Base-by-base conservation (phyloP, 164 flowering plant genomes). In the Annona cherimola region DNA sequence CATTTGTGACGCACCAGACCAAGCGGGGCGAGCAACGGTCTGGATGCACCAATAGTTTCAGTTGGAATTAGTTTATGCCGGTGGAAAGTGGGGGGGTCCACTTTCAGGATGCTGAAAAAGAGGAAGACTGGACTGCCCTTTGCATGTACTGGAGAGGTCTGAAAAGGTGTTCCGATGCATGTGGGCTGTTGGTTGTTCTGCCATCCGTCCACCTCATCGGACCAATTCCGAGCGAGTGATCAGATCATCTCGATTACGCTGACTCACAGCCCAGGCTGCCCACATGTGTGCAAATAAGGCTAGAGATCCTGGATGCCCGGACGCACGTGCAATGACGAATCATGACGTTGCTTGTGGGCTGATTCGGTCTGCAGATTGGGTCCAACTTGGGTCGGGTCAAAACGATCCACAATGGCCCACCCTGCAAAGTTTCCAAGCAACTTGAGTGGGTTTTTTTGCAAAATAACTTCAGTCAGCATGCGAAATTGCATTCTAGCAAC, bases 81-180 rank as follows among this genome's bases (percentile, higher is more conserved):
- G 9, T 11, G 14, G 14, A 50, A 9, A 50, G 57, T 11, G 18
- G 57, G 3, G 55, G 39, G 64, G 45, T 72, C 69, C 75, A 72
- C 75, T 69, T 66, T 69, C 16, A 73, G 59, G 43, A 73, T 20
- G 60, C 45, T 67, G 61, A 73, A 39, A 35, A 19, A 40, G 16
- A 68, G 46, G 50, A 46, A 45, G 50, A 44, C 35, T 45, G 11
- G 39, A 35, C 16, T 68, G 26, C 5, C 4, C 50, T 1, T n/a
- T 19, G 14, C 44, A 68, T 18, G n/a, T 26, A 5, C 57, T 50
- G 14, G 35, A 26, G 35, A 26, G 35, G 35, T 26, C 35, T 26
- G 35, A 26, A 26, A 26, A 26, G 35, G 35, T 26, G 35, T 26
- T 26, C 35, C 35, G 35, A 26, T 26, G 35, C 14, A 9, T 50